Evolutionary conservation across 257 asterid genomes (phyloP), one percentile per base, ranked within the genome.

Genomic region (Penstemon newberryi): DNA sequence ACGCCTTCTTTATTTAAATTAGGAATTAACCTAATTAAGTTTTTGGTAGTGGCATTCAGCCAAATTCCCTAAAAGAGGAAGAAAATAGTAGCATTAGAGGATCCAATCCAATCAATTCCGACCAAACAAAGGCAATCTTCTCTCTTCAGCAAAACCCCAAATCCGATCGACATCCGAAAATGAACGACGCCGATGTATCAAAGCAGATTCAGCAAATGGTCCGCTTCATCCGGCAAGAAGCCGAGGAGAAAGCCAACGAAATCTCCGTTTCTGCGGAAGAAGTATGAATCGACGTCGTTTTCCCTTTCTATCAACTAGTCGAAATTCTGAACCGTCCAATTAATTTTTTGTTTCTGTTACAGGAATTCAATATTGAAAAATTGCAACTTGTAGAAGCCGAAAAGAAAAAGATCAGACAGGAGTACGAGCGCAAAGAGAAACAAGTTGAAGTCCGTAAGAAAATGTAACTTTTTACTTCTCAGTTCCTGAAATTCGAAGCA

Each of bases 361-460:
- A 92, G 98, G 98, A 92, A 82, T 90, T 92, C 95, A 92, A 92
- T 77, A 92, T 92, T 71, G 98, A 92, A 89, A 92, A 92, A 83
- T 79, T 92, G 83, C 97, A 92, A 65, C 72, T 92, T 77, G 96
- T 92, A 67, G 98, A 92, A 78, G 97, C 96, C 8, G 98, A 92
- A 89, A 92, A 92, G 95, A 90, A 88, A 75, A 92, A 92, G 91
- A 92, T 92, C 87, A 86, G 87, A 58, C 95, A 85, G 60, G 98
- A 92, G 80, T 92, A 85, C 44, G 98, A 90, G 76, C 93, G 95
- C 70, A 92, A 92, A 77, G 88, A 90, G 77, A 90, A 92, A 69
- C 98, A 92, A 88, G 95, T 92, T 69, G 78, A 90, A 73, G 81
- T 92, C 64, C 87, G 93, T 19, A 90, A 86, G 71, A 90, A 92